Conservation (phyloP, 495 filamentous ascomycete species). For the Aspergillus sclerotioniger region DNA sequence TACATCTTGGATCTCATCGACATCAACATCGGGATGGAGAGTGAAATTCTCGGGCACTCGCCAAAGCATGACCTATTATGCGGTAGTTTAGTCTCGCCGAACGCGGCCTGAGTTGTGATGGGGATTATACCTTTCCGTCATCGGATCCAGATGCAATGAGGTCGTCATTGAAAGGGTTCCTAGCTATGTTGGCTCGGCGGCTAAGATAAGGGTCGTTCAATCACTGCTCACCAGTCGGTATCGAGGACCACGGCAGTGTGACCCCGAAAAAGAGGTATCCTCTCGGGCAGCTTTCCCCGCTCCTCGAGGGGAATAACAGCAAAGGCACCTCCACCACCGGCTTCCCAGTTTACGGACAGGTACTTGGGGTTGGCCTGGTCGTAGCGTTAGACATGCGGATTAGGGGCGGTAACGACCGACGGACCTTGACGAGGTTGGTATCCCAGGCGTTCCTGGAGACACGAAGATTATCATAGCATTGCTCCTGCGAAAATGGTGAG, state of each 20-base stretch:
- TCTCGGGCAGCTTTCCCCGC: conserved; percentile 84
- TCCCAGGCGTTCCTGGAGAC: conserved; percentile 99
- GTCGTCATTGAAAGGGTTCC: conserved; percentile 93
- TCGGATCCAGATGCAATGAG: conserved; percentile 92
- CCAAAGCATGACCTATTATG: conserved; percentile 80
- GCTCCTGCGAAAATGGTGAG: conserved; percentile 50
- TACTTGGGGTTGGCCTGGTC: conserved; percentile 89
- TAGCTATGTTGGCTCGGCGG: conserved; percentile 39
- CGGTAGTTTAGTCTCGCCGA: conserved; percentile 10
- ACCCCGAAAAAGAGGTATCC: conserved; percentile 90
- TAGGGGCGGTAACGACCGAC: conserved; percentile 30
- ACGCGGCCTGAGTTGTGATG: neutral
- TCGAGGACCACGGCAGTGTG: conserved; percentile 95
- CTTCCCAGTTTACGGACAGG: conserved; percentile 97
- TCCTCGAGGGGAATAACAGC: conserved; percentile 92
- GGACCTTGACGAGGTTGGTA: conserved; percentile 93
- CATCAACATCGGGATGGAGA: conserved; percentile 73
- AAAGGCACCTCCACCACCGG: conserved; percentile 93
- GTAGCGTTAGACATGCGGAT: conserved; percentile 26
- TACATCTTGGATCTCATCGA: conserved; percentile 72
- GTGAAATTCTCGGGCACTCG: conserved; percentile 87
- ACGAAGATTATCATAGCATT: conserved; percentile 95
- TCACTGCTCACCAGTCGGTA: conserved; percentile 81
- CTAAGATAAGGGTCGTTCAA: neutral
- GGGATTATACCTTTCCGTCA: conserved; percentile 72